These are phyloP conservation scores for Chlorella sp. DNA, from an alignment of 139 green algal species.

Conservation along the genomic window DNA sequence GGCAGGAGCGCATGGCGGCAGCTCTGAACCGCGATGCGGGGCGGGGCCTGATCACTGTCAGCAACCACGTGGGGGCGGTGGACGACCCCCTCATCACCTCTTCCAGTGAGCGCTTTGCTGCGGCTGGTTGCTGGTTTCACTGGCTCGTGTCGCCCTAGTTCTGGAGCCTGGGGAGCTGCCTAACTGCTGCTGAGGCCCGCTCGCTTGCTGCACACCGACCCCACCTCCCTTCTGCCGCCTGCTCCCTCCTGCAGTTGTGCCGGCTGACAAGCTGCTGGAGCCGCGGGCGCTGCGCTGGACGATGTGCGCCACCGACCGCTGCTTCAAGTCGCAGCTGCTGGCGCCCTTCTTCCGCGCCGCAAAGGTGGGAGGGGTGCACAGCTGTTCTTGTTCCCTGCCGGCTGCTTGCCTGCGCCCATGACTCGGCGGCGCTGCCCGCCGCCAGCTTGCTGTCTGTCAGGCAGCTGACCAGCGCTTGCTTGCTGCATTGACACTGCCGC, in stretches of 20 bases:
- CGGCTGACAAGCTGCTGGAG: constrained; percentile 51
- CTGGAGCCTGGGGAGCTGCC: no score
- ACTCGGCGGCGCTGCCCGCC: no score
- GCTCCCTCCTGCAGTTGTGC: constrained; percentile 63
- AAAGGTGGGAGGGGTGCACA: constrained; percentile 57
- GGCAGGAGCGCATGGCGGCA: constrained; percentile 55
- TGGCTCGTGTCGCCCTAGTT: no score
- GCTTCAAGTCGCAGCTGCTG: constrained; percentile 78
- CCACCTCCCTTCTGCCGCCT: background rate
- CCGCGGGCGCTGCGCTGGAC: constrained; percentile 78
- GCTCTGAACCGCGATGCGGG: constrained; percentile 59
- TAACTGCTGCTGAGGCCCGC: no score
- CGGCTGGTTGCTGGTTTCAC: no score
- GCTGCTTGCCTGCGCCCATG: background rate
- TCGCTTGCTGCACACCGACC: background rate
- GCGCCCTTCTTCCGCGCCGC: constrained; percentile 81
- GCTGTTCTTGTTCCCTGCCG: background rate
- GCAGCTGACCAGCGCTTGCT: no score
- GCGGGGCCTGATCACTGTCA: constrained; percentile 84
- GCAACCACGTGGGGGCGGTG: constrained; percentile 89
- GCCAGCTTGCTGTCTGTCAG: no score
- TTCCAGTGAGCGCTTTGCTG: background rate
- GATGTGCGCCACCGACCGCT: constrained; percentile 92
- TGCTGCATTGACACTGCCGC: background rate
- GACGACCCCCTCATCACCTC: constrained; percentile 90